phyloP scores from a whole-genome alignment of 2,329 filamentous ascomycete species.

The Microsporum audouinii region DNA sequence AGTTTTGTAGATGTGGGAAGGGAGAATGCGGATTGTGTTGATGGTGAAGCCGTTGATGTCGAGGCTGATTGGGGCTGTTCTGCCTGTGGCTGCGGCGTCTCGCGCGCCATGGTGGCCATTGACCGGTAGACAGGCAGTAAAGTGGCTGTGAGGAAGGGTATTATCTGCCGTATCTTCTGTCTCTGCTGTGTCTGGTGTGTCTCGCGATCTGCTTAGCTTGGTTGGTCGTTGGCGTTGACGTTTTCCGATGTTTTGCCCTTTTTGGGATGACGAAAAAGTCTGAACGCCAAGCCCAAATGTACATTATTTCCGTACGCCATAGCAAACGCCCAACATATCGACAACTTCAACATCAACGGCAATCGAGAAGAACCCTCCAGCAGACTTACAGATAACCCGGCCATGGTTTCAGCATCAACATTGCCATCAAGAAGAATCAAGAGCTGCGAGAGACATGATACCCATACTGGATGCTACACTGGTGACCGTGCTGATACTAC shows the following conservation, averaged over 20 bases:
- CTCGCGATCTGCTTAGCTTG: background rate
- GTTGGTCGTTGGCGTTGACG: background rate
- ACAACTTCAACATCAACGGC: background rate
- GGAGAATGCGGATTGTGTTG: conserved; percentile 3
- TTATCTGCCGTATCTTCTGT: background rate
- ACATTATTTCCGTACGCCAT: background rate
- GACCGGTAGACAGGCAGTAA: background rate
- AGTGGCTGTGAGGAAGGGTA: background rate
- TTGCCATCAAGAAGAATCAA: background rate
- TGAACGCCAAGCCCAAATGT: background rate
- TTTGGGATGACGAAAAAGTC: background rate
- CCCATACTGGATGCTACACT: background rate
- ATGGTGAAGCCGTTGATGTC: conserved; percentile 3
- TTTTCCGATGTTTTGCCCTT: background rate
- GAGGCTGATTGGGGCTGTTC: background rate
- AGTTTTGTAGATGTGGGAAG: conserved; percentile 31
- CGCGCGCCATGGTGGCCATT: background rate
- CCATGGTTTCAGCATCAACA: background rate
- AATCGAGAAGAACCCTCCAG: background rate
- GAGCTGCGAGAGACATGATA: background rate
- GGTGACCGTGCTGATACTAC: background rate
- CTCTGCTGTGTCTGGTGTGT: background rate
- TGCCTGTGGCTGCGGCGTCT: background rate
- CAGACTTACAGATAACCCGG: background rate
- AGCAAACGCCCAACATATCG: background rate